phyloP scores from a whole-genome alignment of 129 eudicot genomes.

The Arctium minus region DNA sequence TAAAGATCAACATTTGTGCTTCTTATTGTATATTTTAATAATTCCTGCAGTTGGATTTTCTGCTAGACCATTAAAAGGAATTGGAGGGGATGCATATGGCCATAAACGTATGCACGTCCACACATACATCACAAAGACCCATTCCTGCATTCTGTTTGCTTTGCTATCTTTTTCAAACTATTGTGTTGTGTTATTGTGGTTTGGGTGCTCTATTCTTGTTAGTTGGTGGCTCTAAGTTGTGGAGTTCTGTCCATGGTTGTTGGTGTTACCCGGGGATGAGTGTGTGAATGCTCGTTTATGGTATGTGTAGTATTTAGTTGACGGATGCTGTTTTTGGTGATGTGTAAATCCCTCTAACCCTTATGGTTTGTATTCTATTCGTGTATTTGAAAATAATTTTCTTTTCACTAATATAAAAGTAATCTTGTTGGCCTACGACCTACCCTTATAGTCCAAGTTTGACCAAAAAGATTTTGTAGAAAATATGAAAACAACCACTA shows the following conservation, averaged over 20 bases:
- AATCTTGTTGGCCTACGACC: conserved; percentile 2
- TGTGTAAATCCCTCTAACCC: not conserved
- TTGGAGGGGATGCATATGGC: not conserved
- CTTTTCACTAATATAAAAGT: not conserved
- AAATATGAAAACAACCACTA: not conserved
- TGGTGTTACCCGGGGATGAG: not conserved
- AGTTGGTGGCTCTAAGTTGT: not conserved
- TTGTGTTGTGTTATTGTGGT: not conserved
- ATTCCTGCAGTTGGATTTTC: not conserved
- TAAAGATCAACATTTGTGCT: not conserved
- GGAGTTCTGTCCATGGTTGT: not conserved
- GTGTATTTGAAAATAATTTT: not conserved
- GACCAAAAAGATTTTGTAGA: not conserved
- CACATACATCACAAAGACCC: not conserved
- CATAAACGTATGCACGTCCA: not conserved
- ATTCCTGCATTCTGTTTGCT: not conserved
- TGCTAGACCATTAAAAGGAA: not conserved
- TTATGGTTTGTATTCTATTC: not conserved
- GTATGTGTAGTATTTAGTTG: not conserved
- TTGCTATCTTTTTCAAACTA: not conserved
- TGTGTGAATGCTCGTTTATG: not conserved
- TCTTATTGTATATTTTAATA: too few species aligned
- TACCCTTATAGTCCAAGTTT: not conserved
- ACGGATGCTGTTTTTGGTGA: not conserved
- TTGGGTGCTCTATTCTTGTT: not conserved